Evolutionary conservation across 495 filamentous ascomycete species (phyloP).

Genomic region (Viridothelium virens): DNA sequence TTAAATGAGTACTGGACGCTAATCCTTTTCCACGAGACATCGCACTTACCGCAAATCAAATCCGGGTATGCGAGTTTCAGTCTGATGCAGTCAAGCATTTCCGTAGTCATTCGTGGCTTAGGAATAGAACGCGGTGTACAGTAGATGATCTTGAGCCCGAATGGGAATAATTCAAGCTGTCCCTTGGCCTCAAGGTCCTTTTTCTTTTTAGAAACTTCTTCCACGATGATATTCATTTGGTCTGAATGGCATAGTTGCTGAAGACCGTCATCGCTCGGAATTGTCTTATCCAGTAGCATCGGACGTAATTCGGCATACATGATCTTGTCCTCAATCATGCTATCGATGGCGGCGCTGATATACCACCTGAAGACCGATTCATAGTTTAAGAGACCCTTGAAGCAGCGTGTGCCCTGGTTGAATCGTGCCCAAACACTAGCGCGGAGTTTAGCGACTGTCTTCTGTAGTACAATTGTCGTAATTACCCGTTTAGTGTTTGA

Average conservation of each 20-base stretch:
- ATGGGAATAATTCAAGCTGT: constrained; percentile 30
- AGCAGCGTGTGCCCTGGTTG: constrained; percentile 35
- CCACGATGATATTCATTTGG: constrained; percentile 35
- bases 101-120: constrained; percentile 25
- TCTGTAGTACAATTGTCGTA: neutral
- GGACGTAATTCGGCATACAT: constrained; percentile 39
- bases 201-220: constrained; percentile 29
- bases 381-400: constrained; percentile 37
- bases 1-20: too few species aligned
- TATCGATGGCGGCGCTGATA: constrained; percentile 34
- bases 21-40: neutral
- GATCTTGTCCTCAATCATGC: constrained; percentile 35
- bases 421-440: constrained; percentile 34
- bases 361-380: constrained; percentile 35
- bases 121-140: constrained; percentile 36
- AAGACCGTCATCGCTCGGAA: constrained; percentile 31
- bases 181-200: constrained; percentile 22
- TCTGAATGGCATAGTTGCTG: constrained; percentile 21
- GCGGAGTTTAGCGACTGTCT: neutral
- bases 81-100: constrained; percentile 37
- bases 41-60: constrained; percentile 33
- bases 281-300: constrained; percentile 36
- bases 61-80: constrained; percentile 42
- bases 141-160: constrained; percentile 38
- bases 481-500: constrained; percentile 31